These are phyloP conservation scores for Carex parvula DNA, from an alignment of 176 grass and related monocot genomes.

Conservation along the genomic window DNA sequence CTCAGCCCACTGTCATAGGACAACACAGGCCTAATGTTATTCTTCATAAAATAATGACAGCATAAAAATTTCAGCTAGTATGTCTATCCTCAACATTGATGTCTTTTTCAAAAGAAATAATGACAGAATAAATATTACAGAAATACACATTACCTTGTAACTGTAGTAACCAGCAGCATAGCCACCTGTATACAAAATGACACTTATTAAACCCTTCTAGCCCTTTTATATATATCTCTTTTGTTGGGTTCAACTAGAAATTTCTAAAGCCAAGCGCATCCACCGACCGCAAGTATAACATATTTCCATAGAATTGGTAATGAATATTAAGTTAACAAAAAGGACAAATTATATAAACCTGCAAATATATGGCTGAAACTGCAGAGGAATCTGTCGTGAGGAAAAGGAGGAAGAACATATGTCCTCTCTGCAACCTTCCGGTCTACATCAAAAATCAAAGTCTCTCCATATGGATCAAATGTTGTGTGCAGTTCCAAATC, in stretches of 20 bases:
- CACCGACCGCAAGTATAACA: not conserved
- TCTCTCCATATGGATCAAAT: conserved; percentile 58
- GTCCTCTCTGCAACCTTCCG: conserved; percentile 69
- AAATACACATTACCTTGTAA: conserved; percentile 63
- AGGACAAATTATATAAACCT: conserved; percentile 37
- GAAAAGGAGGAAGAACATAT: conserved; percentile 75
- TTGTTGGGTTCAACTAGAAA: not conserved
- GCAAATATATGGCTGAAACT: conserved; percentile 97
- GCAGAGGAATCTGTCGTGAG: conserved; percentile 86
- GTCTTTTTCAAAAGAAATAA: not conserved
- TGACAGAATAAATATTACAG: not conserved
- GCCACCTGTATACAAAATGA: conserved; percentile 49
- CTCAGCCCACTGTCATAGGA: conserved; percentile 72
- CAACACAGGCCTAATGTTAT: not conserved
- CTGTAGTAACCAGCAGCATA: conserved; percentile 99
- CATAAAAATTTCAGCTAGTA: not conserved
- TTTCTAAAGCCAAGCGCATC: not conserved
- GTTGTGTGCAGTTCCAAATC: conserved; percentile 89
- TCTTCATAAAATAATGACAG: not conserved
- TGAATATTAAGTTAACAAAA: not conserved
- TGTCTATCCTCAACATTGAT: not conserved
- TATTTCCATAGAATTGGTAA: not conserved
- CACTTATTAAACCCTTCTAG: not conserved
- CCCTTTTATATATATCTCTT: not conserved
- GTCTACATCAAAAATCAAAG: conserved; percentile 73